Percentiles rank a stretch among this genome's conserved stretches.
Conservation (phyloP, 805 yeast species). For the Myxozyma nipponensis region DNA sequence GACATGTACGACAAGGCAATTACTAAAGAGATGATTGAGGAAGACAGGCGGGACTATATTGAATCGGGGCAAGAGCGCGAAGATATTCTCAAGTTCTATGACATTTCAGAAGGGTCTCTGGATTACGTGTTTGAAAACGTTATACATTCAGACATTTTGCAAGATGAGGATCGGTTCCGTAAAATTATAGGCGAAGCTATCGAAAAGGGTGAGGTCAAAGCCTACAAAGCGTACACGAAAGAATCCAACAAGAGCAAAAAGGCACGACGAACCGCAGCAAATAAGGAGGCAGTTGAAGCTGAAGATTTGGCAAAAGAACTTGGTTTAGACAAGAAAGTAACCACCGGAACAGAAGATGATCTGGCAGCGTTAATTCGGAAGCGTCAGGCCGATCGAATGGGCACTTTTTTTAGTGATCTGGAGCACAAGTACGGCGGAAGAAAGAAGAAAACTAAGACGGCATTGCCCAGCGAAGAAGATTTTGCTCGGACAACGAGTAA, state of each 20-base stretch:
- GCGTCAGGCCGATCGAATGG: conserved; percentile 33
- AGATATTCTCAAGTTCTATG: conserved; percentile 61
- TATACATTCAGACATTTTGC: conserved; percentile 66
- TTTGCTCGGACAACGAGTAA: conserved; percentile 13
- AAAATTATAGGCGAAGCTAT: conserved; percentile 48
- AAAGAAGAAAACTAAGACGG: conserved; percentile 8
- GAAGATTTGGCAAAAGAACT: conserved; percentile 57
- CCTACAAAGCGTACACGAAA: conserved; percentile 45
- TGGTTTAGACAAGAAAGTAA: conserved; percentile 35
- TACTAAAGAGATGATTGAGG: conserved; percentile 50
- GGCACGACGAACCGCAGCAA: conserved; percentile 43
- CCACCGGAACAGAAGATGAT: conserved; percentile 31
- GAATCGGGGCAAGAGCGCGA: conserved; percentile 38
- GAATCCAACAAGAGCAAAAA: conserved; percentile 46
- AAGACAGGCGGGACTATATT: conserved; percentile 56
- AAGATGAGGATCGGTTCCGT: conserved; percentile 61
- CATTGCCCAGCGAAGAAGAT: background rate
- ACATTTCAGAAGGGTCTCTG: conserved; percentile 63
- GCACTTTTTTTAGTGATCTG: conserved; percentile 32
- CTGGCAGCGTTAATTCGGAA: conserved; percentile 39
- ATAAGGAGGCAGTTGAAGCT: conserved; percentile 46
- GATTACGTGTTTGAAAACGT: conserved; percentile 66
- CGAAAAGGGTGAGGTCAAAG: conserved; percentile 39
- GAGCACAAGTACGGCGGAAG: conserved; percentile 36
- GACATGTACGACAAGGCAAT: conserved; percentile 36